Percentiles rank a stretch among this genome's conserved stretches.
Conservation (phyloP, 1,284 basidiomycete genomes). For the Leucocoprinus gongylophorus region DNA sequence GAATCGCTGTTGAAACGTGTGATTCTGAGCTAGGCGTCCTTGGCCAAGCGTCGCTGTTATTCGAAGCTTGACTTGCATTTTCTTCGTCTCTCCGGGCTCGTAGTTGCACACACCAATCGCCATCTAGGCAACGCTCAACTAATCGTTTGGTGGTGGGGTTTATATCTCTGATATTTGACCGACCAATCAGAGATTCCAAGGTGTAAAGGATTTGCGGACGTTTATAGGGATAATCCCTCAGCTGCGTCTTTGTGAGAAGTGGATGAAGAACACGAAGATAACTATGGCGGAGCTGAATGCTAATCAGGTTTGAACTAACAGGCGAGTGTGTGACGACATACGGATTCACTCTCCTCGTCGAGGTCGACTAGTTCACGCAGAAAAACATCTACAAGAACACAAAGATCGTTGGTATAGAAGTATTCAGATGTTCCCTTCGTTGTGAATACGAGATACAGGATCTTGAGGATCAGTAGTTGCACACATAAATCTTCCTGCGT, state of each 20-base stretch:
- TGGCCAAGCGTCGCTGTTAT: constrained; percentile 40
- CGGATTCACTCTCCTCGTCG: constrained; percentile 90
- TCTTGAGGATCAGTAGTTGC: constrained; percentile 91
- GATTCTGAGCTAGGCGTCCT: constrained; percentile 27
- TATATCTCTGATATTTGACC: constrained; percentile 75
- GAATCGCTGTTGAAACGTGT: constrained; percentile 23
- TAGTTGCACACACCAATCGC: constrained; percentile 79
- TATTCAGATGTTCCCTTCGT: constrained; percentile 91
- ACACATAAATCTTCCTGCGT: constrained; percentile 90
- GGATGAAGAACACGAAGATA: constrained; percentile 96
- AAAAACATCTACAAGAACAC: constrained; percentile 95
- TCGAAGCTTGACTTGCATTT: constrained; percentile 23
- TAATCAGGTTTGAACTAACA: constrained; percentile 1
- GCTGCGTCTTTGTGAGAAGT: constrained; percentile 90
- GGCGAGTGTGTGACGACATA: constrained; percentile 35
- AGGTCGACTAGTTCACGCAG: constrained; percentile 87
- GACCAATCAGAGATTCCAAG: constrained; percentile 72
- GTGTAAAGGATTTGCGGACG: constrained; percentile 81
- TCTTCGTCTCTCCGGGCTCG: constrained; percentile 29
- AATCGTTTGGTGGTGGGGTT: constrained; percentile 84
- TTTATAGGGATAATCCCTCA: constrained; percentile 84
- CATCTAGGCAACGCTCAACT: constrained; percentile 85
- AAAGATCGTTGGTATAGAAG: constrained; percentile 97
- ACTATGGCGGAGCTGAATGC: constrained; percentile 83
- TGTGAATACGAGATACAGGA: constrained; percentile 93